Evolutionary conservation across 2,329 filamentous ascomycete genomes (phyloP), one percentile per base, ranked within the genome.

Genomic region (Erysiphe pulchra): DNA sequence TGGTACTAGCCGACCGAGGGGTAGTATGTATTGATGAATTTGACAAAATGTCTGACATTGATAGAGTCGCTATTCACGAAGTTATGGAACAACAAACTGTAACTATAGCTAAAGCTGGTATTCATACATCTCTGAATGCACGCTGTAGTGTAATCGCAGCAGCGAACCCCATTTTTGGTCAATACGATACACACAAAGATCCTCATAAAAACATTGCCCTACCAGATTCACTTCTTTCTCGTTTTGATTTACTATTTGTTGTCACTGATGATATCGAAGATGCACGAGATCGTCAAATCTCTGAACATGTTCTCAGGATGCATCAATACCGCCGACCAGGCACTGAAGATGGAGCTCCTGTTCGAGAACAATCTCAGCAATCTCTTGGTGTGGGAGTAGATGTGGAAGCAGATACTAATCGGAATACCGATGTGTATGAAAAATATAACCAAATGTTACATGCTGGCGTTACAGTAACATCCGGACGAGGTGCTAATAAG

Each of bases 51-150:
- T 73, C 90, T 50, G 90, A 98, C 59, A 90, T 98, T 61, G 90
- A 98, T 56, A 74, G 90, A 54, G 90, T 95, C 6, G 90, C 90
- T 1, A 98, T 98, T 53, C 90, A 98, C 68, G 90, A 98, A 71
- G 90, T 90, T 47, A 98, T 98, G 90, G 90, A 98, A 60, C 90
- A 98, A 64, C 90, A 98, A 62, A 98, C 90, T 0, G 98, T 98
- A 49, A 95, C 90, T 11, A 95, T 98, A 55, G 90, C 90, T 51
- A 95, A 98, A 64, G 90, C 90, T 0, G 90, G 90, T 55, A 98
- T 98, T 58, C 98, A 90, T 0, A 98, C 90, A 0, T 95, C 98
- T 51, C 72, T 98, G 45, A 98, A 98, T 57, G 86, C 90, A 12
- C 70, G 90, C 56, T 98, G 90, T 1, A 94, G 86, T 0, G 90